Base-by-base conservation (phyloP, 2,329 filamentous ascomycete species). In the Cryoendolithus antarcticus region DNA sequence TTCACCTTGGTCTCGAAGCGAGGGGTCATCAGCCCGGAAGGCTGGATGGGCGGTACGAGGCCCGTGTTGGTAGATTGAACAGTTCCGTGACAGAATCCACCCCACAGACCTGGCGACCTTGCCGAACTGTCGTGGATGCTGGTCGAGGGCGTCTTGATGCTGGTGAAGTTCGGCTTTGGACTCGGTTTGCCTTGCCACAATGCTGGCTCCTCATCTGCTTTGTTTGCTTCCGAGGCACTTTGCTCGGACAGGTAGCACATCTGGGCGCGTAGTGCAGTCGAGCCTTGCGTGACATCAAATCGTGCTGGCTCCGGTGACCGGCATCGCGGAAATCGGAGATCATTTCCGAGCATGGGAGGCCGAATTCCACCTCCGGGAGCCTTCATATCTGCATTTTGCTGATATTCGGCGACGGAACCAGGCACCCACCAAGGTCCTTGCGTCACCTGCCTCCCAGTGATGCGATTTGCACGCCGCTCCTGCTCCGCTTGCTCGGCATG, bases 311-410 rank as follows among this genome's bases (percentile, higher is more conserved):
- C 80, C 4, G 89, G 89, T 19, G 88, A 94, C 7, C 73, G 70
- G 56, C 86, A 94, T 56, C 74, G 75, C 28, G 86, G 83, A 57
- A 95, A 93, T 19, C 71, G 67, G 40, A 96, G 72, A 48, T 93
- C 82, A 41, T 69, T 65, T 40, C 89, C 89, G 8, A 94, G 74
- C 86, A 96, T 93, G 7, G 89, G 89, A 31, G 89, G 89, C 32
- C 70, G 72, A 19, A 71, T 71, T 32, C 67, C 66, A 44, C 77
- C 77, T 13, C 69, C 69, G 64, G 76, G 72, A 19, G 68, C 66
- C 44, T 69, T 63, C 30, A 75, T 47, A 42, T 67, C 65, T 12
- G 48, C 50, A 40, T 68, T 62, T 31, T 54, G 58, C 37, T 61
- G 48, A 30, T 9, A 8, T 8, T 30, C 29, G 29, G n/a, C n/a